Evolutionary conservation across 2,329 filamentous ascomycete genomes (phyloP).

Genomic region (Didymella sp.): DNA sequence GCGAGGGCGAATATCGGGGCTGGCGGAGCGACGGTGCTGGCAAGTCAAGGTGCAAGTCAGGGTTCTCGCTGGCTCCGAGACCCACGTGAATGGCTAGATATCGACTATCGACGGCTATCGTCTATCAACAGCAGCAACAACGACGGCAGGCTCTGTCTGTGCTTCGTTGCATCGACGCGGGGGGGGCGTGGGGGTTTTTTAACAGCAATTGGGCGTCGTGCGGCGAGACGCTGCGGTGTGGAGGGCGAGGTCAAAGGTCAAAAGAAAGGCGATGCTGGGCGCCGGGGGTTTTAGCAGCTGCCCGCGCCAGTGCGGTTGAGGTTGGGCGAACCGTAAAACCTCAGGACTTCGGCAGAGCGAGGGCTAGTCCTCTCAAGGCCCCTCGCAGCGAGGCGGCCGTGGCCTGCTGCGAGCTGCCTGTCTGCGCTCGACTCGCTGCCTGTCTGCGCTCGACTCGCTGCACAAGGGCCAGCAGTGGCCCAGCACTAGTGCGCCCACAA

Average conservation of each 20-base stretch:
- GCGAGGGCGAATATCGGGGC: conserved; percentile 17
- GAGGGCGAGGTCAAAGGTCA: conserved; percentile 24
- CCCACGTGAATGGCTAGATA: conserved; percentile 37
- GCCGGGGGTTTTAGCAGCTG: conserved; percentile 32
- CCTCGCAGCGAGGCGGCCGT: conserved; percentile 13
- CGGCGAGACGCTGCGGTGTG: conserved; percentile 9
- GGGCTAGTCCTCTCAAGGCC: conserved; percentile 28
- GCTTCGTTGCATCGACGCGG: conserved; percentile 33
- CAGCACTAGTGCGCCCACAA: background rate
- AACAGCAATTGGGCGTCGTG: conserved; percentile 12
- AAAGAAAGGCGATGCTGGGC: conserved; percentile 32
- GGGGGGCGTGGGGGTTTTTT: conserved; percentile 34
- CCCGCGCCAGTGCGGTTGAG: conserved; percentile 18
- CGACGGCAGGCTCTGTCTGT: conserved; percentile 25
- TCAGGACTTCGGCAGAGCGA: conserved; percentile 20
- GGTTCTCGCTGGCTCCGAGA: conserved; percentile 32
- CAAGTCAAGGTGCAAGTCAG: conserved; percentile 15
- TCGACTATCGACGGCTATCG: conserved; percentile 19
- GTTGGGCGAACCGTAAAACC: conserved; percentile 21
- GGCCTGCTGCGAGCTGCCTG: background rate
- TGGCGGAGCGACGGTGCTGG: conserved; percentile 12
- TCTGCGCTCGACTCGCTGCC: conserved; percentile 9
- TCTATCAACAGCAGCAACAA: conserved; percentile 11
- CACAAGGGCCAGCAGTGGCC: background rate
- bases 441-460: conserved; percentile 8